Evolutionary conservation across 768 basidiomycete genomes (phyloP), one percentile per base, ranked within the genome.

Genomic region (Tephrocybe rancida): DNA sequence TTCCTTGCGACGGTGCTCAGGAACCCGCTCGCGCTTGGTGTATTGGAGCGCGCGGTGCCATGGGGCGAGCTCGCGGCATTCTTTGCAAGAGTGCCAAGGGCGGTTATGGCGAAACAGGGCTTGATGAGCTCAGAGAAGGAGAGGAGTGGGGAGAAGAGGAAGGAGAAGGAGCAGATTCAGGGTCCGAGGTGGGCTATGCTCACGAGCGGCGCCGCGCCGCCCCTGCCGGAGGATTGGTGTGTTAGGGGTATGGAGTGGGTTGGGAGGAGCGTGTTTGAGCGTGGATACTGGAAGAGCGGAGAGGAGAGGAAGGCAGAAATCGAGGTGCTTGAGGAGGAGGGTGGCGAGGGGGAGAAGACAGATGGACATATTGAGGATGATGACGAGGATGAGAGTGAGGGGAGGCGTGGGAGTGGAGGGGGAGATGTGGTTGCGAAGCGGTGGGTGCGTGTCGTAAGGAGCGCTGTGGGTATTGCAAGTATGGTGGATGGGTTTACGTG

Each of bases 191-290:
- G 86, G 76, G 67, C 73, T 21, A 84, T 95, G 75, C 75, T 91
- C 27, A 89, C 88, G 0, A 84, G 77, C 41, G 83, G 83, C 13
- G 87, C 84, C 56, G 72, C 81, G 19, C 86, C 86, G 0, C 86
- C 92, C 0, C 73, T 98, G 1, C 81, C 90, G 0, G 97, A 99
- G 69, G 97, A 98, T 63, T 98, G 95, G 94, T 91, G 90, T 62
- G 67, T 98, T 60, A 82, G 97, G 27, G 97, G 97, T 1, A 92
- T 95, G 87, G 95, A 95, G 61, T 99, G 97, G 97, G 88, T 92
- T 3, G 89, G 92, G 5, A 79, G 92, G 54, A 84, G 85, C 56
- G 86, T 98, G 14, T 98, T 89, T 66, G 94, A 96, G 67, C 84
- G 92, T 35, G 96, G 95, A 0, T 98, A 88, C 67, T 99, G 97